phyloP scores from a whole-genome alignment of 2,329 filamentous ascomycete genomes.

The Orbilia ellipsospora region DNA sequence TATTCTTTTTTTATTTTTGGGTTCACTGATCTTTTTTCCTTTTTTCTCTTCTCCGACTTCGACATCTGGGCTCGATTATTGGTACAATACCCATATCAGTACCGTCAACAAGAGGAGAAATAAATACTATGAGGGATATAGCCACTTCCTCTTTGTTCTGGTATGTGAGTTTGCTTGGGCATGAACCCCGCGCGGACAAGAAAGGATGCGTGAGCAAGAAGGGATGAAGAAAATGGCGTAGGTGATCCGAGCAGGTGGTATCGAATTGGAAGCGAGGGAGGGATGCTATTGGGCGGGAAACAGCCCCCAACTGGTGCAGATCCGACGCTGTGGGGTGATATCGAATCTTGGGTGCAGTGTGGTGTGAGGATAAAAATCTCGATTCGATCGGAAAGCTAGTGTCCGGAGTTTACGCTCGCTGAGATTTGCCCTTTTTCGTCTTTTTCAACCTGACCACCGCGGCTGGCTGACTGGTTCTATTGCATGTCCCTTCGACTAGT shows the following conservation, averaged over 20 bases:
- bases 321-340: conserved; percentile 11
- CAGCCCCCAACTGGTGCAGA: conserved; percentile 21
- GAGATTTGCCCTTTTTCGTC: too few species aligned
- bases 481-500: too few species aligned
- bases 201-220: conserved; percentile 29
- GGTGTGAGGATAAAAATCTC: conserved; percentile 6
- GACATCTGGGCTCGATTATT: too few species aligned
- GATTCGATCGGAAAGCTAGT: conserved; percentile 8
- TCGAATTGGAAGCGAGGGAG: conserved; percentile 16
- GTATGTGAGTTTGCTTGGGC: too few species aligned
- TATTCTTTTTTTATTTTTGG: background rate
- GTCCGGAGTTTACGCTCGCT: too few species aligned
- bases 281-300: conserved; percentile 24
- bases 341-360: too few species aligned
- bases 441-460: background rate
- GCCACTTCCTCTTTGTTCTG: background rate
- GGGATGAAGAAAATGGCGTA: background rate
- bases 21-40: background rate
- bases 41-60: conserved; percentile 1
- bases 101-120: background rate
- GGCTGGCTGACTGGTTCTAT: background rate
- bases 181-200: too few species aligned
- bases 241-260: conserved; percentile 48
- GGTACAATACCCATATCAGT: too few species aligned
- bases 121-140: conserved; percentile 2